Base-by-base conservation (phyloP, 768 basidiomycete species). In the Lactifluus piperatus region DNA sequence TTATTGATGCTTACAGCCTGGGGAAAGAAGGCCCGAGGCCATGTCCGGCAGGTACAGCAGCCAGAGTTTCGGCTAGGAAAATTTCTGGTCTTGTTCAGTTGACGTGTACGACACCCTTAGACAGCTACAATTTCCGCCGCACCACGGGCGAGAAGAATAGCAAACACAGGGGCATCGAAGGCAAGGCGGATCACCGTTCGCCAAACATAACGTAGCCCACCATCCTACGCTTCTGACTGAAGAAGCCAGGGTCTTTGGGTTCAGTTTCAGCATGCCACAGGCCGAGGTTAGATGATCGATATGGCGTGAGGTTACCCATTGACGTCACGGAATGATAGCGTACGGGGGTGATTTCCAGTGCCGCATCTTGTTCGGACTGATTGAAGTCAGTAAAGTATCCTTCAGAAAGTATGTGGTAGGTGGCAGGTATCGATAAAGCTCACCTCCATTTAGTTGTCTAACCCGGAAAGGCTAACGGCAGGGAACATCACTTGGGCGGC, bases 401-500 rank as follows among this genome's bases (percentile, higher is more conserved):
- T 3, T 20, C 22, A 16, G 13, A 24, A 46, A 24, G n/a, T 22
- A 46, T 26, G 7, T 20, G 16, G 8, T 5, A 11, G 34, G 30
- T 14, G 16, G 8, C 7, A 11, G 34, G 30, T 14, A 56, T 56
- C 59, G 54, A 60, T 60, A 56, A 56, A 27, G n/a, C 43, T 49
- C 41, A 30, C 46, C 45, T 43, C 4, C 26, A 20, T 20, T 22
- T 27, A 30, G 20, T 7, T 14, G 36, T 11, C 3, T 10, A 11
- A 14, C 36, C 14, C 24, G 34, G 36, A 36, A 30, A 24, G 24
- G 44, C 4, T 14, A 51, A n/a, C 43, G 43, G 22, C 5, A 51
- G 29, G 34, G 30, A 51, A 30, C 36, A n/a, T 29, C 10, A 27
- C 20, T 41, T 16, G 20, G 24, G 22, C 10, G 32, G 22, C 48